Conservation (phyloP, 139 green algal genomes). For the Chlamydomonas sp. region DNA sequence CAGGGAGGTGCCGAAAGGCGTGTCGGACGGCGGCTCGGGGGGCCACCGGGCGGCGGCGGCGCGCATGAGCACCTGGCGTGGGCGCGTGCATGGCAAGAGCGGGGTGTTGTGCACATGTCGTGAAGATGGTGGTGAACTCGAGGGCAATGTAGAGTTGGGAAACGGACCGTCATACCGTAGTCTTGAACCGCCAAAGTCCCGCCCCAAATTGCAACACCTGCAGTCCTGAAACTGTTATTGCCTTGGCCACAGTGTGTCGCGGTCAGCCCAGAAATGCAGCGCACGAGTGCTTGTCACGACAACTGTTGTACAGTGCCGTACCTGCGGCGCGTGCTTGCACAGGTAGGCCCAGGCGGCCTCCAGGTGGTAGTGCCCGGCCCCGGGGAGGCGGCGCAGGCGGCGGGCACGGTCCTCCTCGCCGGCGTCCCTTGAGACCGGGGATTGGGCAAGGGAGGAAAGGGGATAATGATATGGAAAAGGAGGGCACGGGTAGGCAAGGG, state of each 20-base stretch:
- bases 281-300: neutral
- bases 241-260: too few relatives aligned
- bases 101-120: too few relatives aligned
- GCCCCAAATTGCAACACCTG: too few relatives aligned
- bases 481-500: too few relatives aligned
- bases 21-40: neutral
- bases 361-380: conserved; percentile 14
- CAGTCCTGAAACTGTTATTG: too few relatives aligned
- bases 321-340: conserved; percentile 21
- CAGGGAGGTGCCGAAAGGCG: too few relatives aligned
- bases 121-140: too few relatives aligned
- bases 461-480: neutral
- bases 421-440: neutral
- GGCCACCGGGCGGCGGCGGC: conserved; percentile 15
- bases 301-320: neutral
- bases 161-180: too few relatives aligned
- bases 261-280: too few relatives aligned
- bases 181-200: too few relatives aligned
- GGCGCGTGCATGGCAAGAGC: neutral
- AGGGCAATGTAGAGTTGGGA: too few relatives aligned
- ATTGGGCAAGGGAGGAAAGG: neutral
- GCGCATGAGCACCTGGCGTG: conserved; percentile 10
- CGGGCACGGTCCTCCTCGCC: conserved; percentile 8
- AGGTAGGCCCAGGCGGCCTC: conserved; percentile 31
- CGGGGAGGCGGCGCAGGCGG: conserved; percentile 6